Percentiles rank a stretch among this genome's conserved stretches.
These are phyloP conservation scores for Curvularia hawaiiensis DNA, from an alignment of 2,329 filamentous ascomycete species.

Conservation along the genomic window DNA sequence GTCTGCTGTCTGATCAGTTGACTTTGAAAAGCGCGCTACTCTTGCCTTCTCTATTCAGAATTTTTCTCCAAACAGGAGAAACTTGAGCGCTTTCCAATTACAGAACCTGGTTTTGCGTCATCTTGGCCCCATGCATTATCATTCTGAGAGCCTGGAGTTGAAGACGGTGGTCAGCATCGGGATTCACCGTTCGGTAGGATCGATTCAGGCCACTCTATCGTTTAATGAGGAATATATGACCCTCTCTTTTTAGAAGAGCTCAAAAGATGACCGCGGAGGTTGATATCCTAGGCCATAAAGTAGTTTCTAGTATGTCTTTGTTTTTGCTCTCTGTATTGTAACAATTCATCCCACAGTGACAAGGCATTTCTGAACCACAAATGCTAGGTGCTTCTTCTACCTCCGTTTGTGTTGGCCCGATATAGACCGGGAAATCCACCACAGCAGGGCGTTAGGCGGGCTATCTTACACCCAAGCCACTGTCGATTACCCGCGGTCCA, in stretches of 20 bases:
- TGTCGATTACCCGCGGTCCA: slow-evolving; percentile 1
- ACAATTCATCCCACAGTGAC: neutral
- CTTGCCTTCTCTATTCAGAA: neutral
- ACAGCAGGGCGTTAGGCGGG: neutral
- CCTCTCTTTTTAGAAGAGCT: neutral
- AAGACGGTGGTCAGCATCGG: neutral
- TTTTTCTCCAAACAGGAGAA: neutral
- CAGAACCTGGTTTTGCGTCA: neutral
- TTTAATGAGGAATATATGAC: neutral
- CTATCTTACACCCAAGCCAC: neutral
- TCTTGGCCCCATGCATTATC: neutral
- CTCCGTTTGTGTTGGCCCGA: neutral
- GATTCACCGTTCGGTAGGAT: neutral
- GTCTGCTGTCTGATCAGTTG: neutral
- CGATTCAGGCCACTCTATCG: neutral
- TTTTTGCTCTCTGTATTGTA: neutral
- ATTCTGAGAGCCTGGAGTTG: neutral
- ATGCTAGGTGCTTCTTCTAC: neutral
- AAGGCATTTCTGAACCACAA: neutral
- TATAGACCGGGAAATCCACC: neutral
- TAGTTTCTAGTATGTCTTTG: neutral
- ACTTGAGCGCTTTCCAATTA: neutral
- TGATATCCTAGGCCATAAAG: neutral
- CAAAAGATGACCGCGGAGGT: neutral
- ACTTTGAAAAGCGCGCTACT: neutral